Base-by-base conservation (phyloP, 495 filamentous ascomycete genomes). In the Penicillium cosmopolitanum region DNA sequence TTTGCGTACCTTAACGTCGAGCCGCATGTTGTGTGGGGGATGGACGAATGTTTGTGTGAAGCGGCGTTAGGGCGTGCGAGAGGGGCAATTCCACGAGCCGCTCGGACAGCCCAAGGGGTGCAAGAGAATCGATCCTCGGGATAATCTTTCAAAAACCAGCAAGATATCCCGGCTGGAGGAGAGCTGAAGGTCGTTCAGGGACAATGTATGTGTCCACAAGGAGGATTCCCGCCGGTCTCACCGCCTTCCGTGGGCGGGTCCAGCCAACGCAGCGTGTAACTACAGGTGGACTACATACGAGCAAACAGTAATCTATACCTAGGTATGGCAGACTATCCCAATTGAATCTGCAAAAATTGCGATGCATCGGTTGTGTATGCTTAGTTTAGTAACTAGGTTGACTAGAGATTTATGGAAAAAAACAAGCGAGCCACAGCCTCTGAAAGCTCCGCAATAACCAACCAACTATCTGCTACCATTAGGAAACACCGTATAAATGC, bases 1-100 rank as follows among this genome's bases (percentile, higher is more conserved):
- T 63, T 56, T 40, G 78, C 87, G 67, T 83, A 92, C 92, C 90
- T 96, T 96, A 44, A 96, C 86, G 76, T 96, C 92, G 73, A 96
- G 82, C 77, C 88, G 88, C 92, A 95, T 96, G 65, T 75, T 92
- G 80, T 75, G 72, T 72, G 68, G 69, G 72, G 68, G 67, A 62
- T 61, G 62, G 55, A 61, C 11, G 65, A 58, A 60, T 69, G 71
- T 69, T 70, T 75, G 63, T 71, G 69, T 72, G 71, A 33, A 73
- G 74, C 74, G 76, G 73, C 67, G 70, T 73, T 44, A 64, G 69
- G 71, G 68, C 66, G 69, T 69, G 61, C 61, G 65, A 66, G 66
- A 68, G 65, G 69, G 62, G 57, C 52, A 65, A 66, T 65, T 73
- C 69, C 72, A 70, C 69, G 67, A 75, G 73, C 74, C 69, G 68